A percentile compares a stretch with the other conserved stretches of the same genome.
Evolutionary conservation across 1,139 yeast genomes (phyloP).

Genomic region (Kodamaea alishanica): DNA sequence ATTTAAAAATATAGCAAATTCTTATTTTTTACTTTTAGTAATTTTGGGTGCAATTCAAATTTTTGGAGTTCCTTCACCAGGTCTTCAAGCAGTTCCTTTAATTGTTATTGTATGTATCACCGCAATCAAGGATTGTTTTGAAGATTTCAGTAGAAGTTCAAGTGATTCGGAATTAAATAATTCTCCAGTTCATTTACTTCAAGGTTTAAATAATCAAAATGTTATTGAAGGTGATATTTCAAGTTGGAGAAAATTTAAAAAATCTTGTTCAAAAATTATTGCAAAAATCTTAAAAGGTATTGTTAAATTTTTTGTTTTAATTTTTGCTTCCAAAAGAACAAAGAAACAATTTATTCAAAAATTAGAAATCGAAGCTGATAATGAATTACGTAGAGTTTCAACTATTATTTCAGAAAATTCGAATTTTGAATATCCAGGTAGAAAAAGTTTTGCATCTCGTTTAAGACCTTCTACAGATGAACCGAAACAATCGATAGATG

Average conservation of each 20-base stretch:
- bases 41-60: constrained; percentile 84
- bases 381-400: constrained; percentile 35
- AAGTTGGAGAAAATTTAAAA: constrained; percentile 66
- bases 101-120: constrained; percentile 87
- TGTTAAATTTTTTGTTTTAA: constrained; percentile 20
- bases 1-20: constrained; percentile 85
- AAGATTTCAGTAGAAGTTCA: constrained; percentile 81
- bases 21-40: constrained; percentile 76
- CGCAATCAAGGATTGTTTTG: constrained; percentile 89
- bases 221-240: constrained; percentile 66
- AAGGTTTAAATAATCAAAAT: constrained; percentile 70
- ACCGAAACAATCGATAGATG: background rate
- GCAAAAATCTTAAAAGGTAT: constrained; percentile 19
- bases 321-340: constrained; percentile 27
- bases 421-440: constrained; percentile 9
- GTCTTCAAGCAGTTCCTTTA: constrained; percentile 87
- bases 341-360: constrained; percentile 29
- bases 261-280: constrained; percentile 27
- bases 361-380: constrained; percentile 25
- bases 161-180: constrained; percentile 85
- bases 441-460: constrained; percentile 6
- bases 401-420: constrained; percentile 40
- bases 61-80: constrained; percentile 90
- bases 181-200: constrained; percentile 72
- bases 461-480: constrained; percentile 10